Conservation (phyloP, 1,139 yeast species). For the Taiozyma onychis region DNA sequence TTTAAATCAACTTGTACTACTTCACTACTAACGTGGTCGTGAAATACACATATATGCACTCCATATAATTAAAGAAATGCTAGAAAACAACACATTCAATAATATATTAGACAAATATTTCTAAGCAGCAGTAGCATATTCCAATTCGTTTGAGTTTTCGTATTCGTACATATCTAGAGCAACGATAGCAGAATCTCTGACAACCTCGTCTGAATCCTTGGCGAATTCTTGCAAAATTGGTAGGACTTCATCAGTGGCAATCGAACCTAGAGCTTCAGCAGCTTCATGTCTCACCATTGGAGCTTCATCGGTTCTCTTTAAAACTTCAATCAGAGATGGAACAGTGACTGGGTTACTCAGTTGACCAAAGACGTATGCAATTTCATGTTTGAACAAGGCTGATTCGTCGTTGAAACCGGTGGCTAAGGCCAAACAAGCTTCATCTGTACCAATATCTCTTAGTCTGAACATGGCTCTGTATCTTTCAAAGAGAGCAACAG, state of each 20-base stretch:
- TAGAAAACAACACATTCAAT: neutral
- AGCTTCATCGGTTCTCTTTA: conserved; percentile 73
- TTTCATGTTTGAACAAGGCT: conserved; percentile 94
- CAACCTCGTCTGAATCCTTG: conserved; percentile 80
- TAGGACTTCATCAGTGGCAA: conserved; percentile 93
- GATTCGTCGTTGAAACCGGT: conserved; percentile 85
- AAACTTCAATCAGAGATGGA: conserved; percentile 77
- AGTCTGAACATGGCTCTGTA: conserved; percentile 98
- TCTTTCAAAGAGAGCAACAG: conserved; percentile 79
- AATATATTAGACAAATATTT: neutral
- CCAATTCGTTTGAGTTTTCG: conserved; percentile 81
- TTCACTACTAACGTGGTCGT: neutral
- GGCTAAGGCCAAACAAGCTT: conserved; percentile 89
- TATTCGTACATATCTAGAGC: conserved; percentile 98
- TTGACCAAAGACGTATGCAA: conserved; percentile 97
- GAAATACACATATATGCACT: neutral
- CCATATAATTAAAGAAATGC: neutral
- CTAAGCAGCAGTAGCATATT: conserved; percentile 48
- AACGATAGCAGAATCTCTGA: conserved; percentile 92
- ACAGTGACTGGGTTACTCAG: conserved; percentile 91
- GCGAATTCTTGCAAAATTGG: conserved; percentile 79
- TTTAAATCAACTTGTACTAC: neutral
- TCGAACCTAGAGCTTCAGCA: conserved; percentile 96
- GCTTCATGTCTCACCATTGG: conserved; percentile 99
- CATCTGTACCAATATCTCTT: conserved; percentile 90